Evolutionary conservation across 176 grass and related monocot species (phyloP).

Genomic region (Pharus latifolius): DNA sequence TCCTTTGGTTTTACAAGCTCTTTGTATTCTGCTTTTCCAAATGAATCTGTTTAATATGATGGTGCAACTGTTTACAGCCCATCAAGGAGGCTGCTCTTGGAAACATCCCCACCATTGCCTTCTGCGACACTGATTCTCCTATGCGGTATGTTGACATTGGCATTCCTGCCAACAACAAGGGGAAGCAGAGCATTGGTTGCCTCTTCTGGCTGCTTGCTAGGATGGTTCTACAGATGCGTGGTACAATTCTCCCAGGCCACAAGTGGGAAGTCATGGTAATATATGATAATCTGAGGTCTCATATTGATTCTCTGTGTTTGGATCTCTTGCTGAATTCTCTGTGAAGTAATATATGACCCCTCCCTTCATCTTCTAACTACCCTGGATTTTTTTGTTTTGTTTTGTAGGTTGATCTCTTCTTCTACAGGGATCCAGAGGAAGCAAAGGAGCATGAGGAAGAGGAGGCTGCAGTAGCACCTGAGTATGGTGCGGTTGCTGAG

Average conservation of each 20-base stretch:
- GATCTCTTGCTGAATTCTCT: not conserved
- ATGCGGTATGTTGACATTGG: conserved; percentile 30
- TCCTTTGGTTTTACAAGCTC: not conserved
- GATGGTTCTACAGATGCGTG: conserved; percentile 71
- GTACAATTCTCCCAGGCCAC: conserved; percentile 40
- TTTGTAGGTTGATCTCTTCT: conserved; percentile 68
- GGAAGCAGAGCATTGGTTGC: conserved; percentile 35
- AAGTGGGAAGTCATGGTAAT: conserved; percentile 63
- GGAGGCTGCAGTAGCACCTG: conserved; percentile 28
- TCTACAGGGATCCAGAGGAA: conserved; percentile 80
- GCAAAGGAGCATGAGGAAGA: conserved; percentile 70
- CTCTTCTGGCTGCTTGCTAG: conserved; percentile 42
- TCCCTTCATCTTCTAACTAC: not conserved
- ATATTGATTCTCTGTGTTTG: not conserved
- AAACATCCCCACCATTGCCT: conserved; percentile 59
- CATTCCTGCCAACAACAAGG: conserved; percentile 45
- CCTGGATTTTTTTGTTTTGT: not conserved
- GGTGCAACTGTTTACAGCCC: conserved; percentile 17
- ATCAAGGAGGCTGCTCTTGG: conserved; percentile 61
- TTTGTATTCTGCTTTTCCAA: not conserved
- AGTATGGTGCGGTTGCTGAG: conserved; percentile 26
- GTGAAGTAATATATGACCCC: not conserved
- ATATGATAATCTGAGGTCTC: not conserved
- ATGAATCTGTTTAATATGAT: not conserved
- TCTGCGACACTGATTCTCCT: conserved; percentile 33